Evolutionary conservation across 140 eudicot species (phyloP).

Genomic region (Ambrosia hybrid): DNA sequence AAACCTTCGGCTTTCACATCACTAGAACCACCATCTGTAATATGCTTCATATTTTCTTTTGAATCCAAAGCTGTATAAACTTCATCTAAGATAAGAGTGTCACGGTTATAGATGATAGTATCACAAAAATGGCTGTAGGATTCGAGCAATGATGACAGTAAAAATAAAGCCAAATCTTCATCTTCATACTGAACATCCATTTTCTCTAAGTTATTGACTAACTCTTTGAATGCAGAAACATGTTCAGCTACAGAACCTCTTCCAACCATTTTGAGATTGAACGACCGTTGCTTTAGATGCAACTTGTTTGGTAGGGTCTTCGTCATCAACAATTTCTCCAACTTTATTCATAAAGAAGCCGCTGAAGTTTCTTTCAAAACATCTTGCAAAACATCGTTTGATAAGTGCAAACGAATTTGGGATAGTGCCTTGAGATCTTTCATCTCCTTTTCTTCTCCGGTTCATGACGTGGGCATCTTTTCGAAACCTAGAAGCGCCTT

Average conservation of each 20-base stretch:
- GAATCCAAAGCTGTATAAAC: constrained; percentile 9
- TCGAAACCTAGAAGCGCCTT: constrained; percentile 9
- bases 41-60: constrained; percentile 16
- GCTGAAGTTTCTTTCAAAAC: constrained; percentile 6
- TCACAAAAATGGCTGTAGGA: neutral
- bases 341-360: neutral
- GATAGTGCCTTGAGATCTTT: constrained; percentile 3
- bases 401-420: constrained; percentile 12
- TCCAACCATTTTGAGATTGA: constrained; percentile 3
- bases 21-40: constrained; percentile 3
- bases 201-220: constrained; percentile 4
- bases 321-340: constrained; percentile 17
- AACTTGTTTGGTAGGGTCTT: constrained; percentile 11
- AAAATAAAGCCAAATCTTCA: constrained; percentile 8
- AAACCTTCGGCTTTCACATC: constrained; percentile 8
- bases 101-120: constrained; percentile 1
- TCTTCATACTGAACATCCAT: neutral
- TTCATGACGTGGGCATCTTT: neutral
- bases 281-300: constrained; percentile 6
- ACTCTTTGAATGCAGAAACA: constrained; percentile 2
- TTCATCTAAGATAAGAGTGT: constrained; percentile 15
- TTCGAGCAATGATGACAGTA: constrained; percentile 12
- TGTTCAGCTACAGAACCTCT: constrained; percentile 3
- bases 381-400: constrained; percentile 6
- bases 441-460: neutral